Evolutionary conservation across 352 stramenopile genomes (phyloP).

Genomic region (Globisporangium camurandrum): DNA sequence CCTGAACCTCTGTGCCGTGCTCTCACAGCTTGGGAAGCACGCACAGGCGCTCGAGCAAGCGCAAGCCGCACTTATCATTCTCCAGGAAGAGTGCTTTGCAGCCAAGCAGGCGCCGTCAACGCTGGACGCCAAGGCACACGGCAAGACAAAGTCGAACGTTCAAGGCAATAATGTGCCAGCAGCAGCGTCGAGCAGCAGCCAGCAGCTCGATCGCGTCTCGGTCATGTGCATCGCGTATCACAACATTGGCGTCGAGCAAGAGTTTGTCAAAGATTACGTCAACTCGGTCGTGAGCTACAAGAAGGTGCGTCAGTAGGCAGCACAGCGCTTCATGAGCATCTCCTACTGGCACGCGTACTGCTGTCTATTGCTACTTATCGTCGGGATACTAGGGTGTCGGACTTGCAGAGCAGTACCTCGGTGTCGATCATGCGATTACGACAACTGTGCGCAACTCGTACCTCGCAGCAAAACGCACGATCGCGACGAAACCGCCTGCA

Average conservation of each 20-base stretch:
- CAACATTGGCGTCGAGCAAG: constrained; percentile 92
- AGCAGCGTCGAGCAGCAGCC: background rate
- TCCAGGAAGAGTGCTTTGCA: constrained; percentile 86
- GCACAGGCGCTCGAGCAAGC: constrained; percentile 79
- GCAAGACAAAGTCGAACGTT: background rate
- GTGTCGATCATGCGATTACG: constrained; percentile 81
- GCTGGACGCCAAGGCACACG: background rate
- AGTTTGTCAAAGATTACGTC: constrained; percentile 89
- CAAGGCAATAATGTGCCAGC: background rate
- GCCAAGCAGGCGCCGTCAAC: constrained; percentile 6
- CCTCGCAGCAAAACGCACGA: constrained; percentile 66
- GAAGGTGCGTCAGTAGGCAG: constrained; percentile 43
- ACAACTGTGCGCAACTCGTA: constrained; percentile 88
- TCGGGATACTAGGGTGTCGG: constrained; percentile 51
- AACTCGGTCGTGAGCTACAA: constrained; percentile 85
- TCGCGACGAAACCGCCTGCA: constrained; percentile 23
- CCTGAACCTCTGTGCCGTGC: constrained; percentile 90
- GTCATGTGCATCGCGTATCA: constrained; percentile 94
- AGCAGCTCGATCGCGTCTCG: constrained; percentile 75
- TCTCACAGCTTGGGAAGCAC: constrained; percentile 87
- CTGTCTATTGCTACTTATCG: background rate
- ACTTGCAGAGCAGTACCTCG: constrained; percentile 85
- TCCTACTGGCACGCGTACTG: background rate
- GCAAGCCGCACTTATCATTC: constrained; percentile 78
- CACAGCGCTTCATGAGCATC: no score